Conservation (phyloP, 2,329 filamentous ascomycete genomes). For the Fusarium incarnatum region DNA sequence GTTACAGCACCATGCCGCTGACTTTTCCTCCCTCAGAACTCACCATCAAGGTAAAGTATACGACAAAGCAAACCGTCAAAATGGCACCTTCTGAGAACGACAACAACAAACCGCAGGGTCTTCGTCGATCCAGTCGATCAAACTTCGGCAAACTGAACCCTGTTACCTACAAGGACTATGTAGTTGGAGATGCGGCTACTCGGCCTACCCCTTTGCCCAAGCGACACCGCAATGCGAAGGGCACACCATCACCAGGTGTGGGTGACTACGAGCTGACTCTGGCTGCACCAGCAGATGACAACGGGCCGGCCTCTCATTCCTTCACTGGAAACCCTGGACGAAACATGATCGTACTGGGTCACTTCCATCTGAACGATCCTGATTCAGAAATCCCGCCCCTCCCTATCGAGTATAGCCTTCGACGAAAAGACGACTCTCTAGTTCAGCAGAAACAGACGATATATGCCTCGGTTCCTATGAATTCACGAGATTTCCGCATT, state of each 20-base stretch:
- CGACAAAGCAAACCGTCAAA: neutral
- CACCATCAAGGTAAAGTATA: neutral
- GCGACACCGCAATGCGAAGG: neutral
- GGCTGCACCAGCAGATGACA: neutral
- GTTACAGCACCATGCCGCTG: neutral
- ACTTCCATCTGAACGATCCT: neutral
- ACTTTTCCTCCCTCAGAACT: neutral
- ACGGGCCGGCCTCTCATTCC: neutral
- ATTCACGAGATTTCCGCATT: neutral
- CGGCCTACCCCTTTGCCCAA: neutral
- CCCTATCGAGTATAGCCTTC: neutral
- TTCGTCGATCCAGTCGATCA: slow-evolving; percentile 9
- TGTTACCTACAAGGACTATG: neutral
- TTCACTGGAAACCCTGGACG: neutral
- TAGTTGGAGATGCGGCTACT: neutral
- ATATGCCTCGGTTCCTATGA: neutral
- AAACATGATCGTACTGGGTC: neutral
- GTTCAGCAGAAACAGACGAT: neutral
- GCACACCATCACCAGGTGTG: neutral
- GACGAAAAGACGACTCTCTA: neutral
- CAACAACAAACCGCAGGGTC: neutral
- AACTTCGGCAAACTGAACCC: slow-evolving; percentile 1
- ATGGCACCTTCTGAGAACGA: neutral
- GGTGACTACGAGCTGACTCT: neutral
- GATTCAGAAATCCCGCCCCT: neutral